Evolutionary conservation across 371 early-diverging fungal species (phyloP).

Genomic region (Mortierella sp.): DNA sequence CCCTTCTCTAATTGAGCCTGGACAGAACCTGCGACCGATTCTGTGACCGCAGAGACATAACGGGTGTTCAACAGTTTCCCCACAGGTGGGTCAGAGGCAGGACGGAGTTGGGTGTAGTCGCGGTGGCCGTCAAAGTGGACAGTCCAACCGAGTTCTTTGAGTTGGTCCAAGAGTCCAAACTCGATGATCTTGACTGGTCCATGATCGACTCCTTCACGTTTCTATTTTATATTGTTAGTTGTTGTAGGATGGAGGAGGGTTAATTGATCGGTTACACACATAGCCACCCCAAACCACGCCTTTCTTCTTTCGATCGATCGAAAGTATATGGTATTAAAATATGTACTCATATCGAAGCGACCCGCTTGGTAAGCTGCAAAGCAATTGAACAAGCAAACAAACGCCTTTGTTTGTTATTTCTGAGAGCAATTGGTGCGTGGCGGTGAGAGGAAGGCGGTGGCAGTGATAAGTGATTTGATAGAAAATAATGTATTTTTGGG

Average conservation of each 20-base stretch:
- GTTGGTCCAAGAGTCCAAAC: conserved; percentile 84
- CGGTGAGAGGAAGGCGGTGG: neutral
- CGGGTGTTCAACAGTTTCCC: conserved; percentile 88
- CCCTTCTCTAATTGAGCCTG: conserved; percentile 70
- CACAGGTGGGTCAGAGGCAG: conserved; percentile 73
- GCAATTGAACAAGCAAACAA: no score
- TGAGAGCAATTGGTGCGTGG: no score
- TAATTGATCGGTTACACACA: neutral
- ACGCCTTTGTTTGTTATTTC: no score
- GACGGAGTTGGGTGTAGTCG: conserved; percentile 64
- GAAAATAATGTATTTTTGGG: neutral
- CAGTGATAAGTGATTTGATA: neutral
- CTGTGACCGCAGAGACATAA: conserved; percentile 84
- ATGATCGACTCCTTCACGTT: conserved; percentile 89
- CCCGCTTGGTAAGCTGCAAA: no score
- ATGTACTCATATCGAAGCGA: neutral
- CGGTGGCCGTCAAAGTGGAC: conserved; percentile 78
- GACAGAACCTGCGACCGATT: conserved; percentile 76
- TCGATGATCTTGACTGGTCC: conserved; percentile 87
- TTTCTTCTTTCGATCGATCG: neutral
- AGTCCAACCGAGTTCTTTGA: conserved; percentile 83
- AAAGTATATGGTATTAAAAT: neutral
- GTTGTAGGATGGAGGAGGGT: neutral
- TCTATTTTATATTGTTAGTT: conserved; percentile 53
- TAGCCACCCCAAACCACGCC: neutral